These are phyloP conservation scores for Dissophora globulifera DNA, from an alignment of 192 early-diverging fungal species.

Conservation along the genomic window DNA sequence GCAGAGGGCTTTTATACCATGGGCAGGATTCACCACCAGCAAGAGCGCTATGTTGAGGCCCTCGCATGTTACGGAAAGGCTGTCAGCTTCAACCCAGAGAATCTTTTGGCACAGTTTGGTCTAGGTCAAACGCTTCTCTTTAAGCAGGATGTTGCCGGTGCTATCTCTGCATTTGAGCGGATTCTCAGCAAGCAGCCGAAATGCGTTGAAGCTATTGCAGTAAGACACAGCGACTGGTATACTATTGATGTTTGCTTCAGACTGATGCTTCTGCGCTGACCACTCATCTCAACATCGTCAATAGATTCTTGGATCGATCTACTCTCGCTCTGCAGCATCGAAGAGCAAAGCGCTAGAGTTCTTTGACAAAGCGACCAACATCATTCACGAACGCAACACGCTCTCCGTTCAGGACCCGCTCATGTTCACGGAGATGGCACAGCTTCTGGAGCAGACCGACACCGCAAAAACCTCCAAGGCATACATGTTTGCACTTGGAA, in stretches of 20 bases:
- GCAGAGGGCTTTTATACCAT: constrained; percentile 49
- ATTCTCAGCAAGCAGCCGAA: constrained; percentile 67
- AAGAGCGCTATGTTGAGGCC: constrained; percentile 61
- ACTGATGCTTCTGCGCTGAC: too few species aligned
- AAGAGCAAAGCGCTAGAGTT: constrained; percentile 73
- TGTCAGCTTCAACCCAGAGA: constrained; percentile 71
- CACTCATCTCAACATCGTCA: too few species aligned
- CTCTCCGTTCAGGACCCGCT: constrained; percentile 58
- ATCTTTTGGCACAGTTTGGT: constrained; percentile 77
- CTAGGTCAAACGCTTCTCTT: constrained; percentile 79
- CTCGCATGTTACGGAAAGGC: constrained; percentile 74
- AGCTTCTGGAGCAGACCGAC: constrained; percentile 69
- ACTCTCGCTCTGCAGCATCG: constrained; percentile 69
- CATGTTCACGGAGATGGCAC: constrained; percentile 73
- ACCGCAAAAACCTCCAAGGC: constrained; percentile 58
- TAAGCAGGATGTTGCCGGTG: constrained; percentile 54
- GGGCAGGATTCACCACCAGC: constrained; percentile 50
- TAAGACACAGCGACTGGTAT: too few species aligned
- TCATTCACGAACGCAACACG: constrained; percentile 61
- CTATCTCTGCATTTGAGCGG: constrained; percentile 65
- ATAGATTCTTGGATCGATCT: constrained; percentile 68
- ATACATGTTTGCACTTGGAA: constrained; percentile 55
- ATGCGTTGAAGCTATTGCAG: constrained; percentile 72
- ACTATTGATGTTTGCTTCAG: too few species aligned
- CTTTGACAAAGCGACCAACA: constrained; percentile 71